Conservation (phyloP, 2,329 filamentous ascomycete species). For the Hymenoscyphus occultus region DNA sequence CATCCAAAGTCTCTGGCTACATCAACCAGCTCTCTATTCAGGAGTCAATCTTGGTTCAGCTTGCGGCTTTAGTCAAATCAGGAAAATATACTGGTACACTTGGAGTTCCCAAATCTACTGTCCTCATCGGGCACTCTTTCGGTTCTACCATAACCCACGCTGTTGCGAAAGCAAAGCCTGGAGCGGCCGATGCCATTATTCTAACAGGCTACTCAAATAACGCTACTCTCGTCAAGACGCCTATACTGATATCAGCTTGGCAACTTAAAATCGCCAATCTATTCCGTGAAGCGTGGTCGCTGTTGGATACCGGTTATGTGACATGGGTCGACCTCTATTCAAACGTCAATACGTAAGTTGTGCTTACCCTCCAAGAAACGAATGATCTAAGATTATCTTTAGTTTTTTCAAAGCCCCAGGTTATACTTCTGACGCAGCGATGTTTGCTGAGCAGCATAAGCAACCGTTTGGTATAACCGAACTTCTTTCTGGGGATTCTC, state of each 20-base stretch:
- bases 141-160: slow-evolving; percentile 56
- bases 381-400: not conserved
- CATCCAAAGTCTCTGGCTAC: slow-evolving; percentile 25
- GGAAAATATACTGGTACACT: slow-evolving; percentile 26
- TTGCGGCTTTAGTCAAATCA: slow-evolving; percentile 19
- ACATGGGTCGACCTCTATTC: slow-evolving; percentile 33
- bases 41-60: not conserved
- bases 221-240: not conserved
- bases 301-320: slow-evolving; percentile 27
- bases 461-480: not conserved
- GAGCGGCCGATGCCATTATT: slow-evolving; percentile 54
- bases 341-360: slow-evolving; percentile 25
- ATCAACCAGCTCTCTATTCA: slow-evolving; percentile 27
- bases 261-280: slow-evolving; percentile 1
- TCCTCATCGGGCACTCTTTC: slow-evolving; percentile 64
- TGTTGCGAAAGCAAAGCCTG: slow-evolving; percentile 49
- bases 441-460: not conserved
- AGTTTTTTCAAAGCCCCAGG: not conserved
- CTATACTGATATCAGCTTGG: not conserved
- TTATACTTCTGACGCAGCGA: not conserved
- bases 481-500: not conserved
- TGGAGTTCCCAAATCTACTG: slow-evolving; percentile 40
- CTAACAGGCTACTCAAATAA: slow-evolving; percentile 51
- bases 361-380: not conserved
- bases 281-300: not conserved